Base-by-base conservation (phyloP, 495 filamentous ascomycete genomes). In the Recurvomyces mirabilis region DNA sequence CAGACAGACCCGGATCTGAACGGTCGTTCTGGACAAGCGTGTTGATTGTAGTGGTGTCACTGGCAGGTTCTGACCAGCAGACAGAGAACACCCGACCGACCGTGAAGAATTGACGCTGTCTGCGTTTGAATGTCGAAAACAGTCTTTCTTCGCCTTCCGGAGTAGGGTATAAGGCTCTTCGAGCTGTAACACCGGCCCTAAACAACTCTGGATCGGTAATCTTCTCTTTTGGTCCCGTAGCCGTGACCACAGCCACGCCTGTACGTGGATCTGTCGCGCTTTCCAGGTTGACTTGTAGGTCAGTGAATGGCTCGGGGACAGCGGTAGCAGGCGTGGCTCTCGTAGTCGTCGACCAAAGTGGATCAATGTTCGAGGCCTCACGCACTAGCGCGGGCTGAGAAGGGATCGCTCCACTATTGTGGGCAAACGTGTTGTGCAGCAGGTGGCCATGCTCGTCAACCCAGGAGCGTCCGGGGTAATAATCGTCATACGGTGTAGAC, bases 21-120 rank as follows among this genome's bases (percentile, higher is more conserved):
- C 28, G 39, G 15, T 42, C 39, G 20, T 32, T 32, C 25, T 20
- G 24, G 9, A 31, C 25, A 11, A 32, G 7, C 39, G 47, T 44
- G 26, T 41, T 49, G 9, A 52, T 42, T 5, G 43, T 37, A 12
- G 36, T 39, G 14, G 15, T 26, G 4, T 52, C 41, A 14, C 55
- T 53, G 19, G 53, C 47, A 5, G 56, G 58, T 25, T 61, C 58
- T 0, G 43, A 34, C 58, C 58, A 53, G 12, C 42, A 39, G 20
- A 35, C 22, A 4, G 31, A 4, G 39, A 50, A 50, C 6, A 50
- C 47, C 22, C 39, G 30, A 17, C 47, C 47, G 14, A 22, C 1
- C 1, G 17, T 31, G 33, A 44, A 50, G 33, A 50, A 50, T 1
- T 23, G 20, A 1, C 21, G 33, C 11, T 13, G 10, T 14, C 41